Percentiles rank a stretch among this genome's conserved stretches.
phyloP scores from a whole-genome alignment of 192 early-diverging fungal species.

The Linnemannia elongata region DNA sequence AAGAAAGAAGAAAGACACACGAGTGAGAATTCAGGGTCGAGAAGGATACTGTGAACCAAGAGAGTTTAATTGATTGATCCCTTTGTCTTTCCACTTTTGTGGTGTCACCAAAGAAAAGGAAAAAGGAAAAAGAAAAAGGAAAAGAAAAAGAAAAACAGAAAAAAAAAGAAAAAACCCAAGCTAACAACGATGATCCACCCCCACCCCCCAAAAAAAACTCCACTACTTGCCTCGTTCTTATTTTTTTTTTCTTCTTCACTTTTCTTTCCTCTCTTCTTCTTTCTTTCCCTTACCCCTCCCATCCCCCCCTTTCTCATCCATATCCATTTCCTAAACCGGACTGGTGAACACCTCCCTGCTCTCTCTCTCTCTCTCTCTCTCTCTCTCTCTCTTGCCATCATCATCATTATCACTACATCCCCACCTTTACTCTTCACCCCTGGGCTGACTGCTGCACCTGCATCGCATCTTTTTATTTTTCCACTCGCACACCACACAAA shows the following conservation, averaged over 20 bases:
- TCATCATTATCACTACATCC: background rate
- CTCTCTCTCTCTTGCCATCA: background rate
- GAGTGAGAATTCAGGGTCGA: too few species aligned
- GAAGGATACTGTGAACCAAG: too few species aligned
- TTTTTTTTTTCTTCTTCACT: background rate
- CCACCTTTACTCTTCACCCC: background rate
- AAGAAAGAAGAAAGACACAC: too few species aligned
- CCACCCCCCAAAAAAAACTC: background rate
- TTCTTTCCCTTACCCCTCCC: background rate
- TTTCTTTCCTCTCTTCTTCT: slow-evolving; percentile 4
- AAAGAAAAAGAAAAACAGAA: background rate
- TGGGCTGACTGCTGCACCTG: background rate
- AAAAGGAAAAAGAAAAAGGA: too few species aligned
- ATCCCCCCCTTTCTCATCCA: background rate
- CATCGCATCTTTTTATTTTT: background rate
- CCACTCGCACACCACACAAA: background rate
- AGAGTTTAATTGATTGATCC: too few species aligned
- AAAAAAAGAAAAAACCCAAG: slow-evolving; percentile 13
- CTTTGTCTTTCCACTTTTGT: too few species aligned
- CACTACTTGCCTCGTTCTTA: background rate
- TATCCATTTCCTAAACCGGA: background rate
- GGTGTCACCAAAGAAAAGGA: too few species aligned
- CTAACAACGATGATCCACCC: background rate
- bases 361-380: too few species aligned
- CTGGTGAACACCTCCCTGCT: background rate